Base-by-base conservation (phyloP, 345 rosid species). In the Acer saccharum region DNA sequence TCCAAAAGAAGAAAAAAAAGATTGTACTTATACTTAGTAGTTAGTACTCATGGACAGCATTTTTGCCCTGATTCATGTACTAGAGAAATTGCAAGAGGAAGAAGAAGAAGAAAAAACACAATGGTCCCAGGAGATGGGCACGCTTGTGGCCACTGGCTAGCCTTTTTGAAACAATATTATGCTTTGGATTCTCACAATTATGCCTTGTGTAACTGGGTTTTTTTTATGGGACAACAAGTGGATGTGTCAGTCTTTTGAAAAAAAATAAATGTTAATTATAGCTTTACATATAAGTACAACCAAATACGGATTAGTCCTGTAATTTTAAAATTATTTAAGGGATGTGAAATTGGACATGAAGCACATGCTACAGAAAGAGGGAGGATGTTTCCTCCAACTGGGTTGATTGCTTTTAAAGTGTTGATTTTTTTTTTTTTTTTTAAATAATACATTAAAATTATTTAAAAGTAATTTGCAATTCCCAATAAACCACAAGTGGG, bases 121-220 rank as follows among this genome's bases (percentile, higher is more conserved):
- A 76, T 35, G 81, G 81, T 44, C 76, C 83, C 73, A 18, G 13
- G 0, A 72, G 74, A 62, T 57, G 73, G 80, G 78, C 89, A 80
- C 70, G 78, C 78, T 32, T 68, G 71, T 70, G 60, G 79, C 62
- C 29, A 48, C 69, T 13, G 66, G 65, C 43, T 43, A 50, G 58
- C 70, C 87, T 89, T 82, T 82, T 63, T 63, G 77, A 71, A 82
- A 72, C 84, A 79, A 73, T 41, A 75, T 52, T 62, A 62, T 62
- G 87, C 89, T 17, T 84, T 65, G 86, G 88, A 85, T 89, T 84
- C 89, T 84, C 80, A 14, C 78, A 66, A 72, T 62, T 43, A 64
- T 64, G 78, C 84, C 73, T 35, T 18, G 27, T 10, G 23, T 35
- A 66, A 63, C 7, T 41, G 1, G 9, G 5, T 48, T 65, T 76